Evolutionary conservation across 495 filamentous ascomycete species (phyloP), one percentile per base, ranked within the genome.

Genomic region (Xylaria intraflava): DNA sequence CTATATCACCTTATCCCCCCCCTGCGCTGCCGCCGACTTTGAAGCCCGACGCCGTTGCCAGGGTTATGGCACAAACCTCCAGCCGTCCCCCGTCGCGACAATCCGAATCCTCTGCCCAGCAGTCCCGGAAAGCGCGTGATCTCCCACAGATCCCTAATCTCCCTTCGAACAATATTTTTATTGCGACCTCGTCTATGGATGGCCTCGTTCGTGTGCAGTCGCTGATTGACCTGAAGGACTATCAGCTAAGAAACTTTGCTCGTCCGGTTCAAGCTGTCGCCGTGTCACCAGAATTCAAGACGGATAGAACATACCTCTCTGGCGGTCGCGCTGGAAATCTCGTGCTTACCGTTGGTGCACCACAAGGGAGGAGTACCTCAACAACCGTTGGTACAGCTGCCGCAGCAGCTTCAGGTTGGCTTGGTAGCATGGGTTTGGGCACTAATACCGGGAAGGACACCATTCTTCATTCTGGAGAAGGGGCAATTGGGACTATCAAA

Each of bases 131-230:
- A 65, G 62, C 74, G 45, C 73, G 72, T 59, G 73, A 77, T 57
- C 65, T 64, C 30, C 74, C 58, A 19, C 57, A 65, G 0, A 74
- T 92, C 8, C 82, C 87, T 2, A 76, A 81, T 27, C 87, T 76
- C 6, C 84, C 89, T 0, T 89, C 87, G 7, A 95, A 95, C 58
- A 84, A 85, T 33, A 93, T 96, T 39, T 84, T 93, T 69, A 89
- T 97, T 55, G 93, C 85, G 2, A 91, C 90, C 2, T 88, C 94
- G 14, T 97, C 94, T 0, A 89, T 96, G 59, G 93, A 98, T 65
- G 93, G 93, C 23, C 90, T 95, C 58, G 86, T 97, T 8, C 96
- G 93, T 55, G 80, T 97, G 19, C 80, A 85, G 40, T 94, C 90
- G 1, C 65, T 97, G 29, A 76, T 90, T 10, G 80, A 83, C 52